Conservation (phyloP, 2,329 filamentous ascomycete genomes). For the Verticillium tricorpus region DNA sequence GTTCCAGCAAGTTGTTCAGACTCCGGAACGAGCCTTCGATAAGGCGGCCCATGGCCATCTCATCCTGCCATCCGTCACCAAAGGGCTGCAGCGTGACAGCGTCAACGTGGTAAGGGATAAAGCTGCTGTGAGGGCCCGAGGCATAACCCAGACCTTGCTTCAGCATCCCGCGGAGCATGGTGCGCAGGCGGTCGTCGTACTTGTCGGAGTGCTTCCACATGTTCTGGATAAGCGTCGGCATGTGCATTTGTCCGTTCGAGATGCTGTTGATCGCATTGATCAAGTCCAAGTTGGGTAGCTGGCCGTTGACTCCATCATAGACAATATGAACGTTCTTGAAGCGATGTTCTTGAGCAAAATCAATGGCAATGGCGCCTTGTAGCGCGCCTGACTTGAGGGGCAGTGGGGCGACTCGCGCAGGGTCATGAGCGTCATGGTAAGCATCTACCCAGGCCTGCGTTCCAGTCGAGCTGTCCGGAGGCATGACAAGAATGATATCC, state of each 20-base stretch:
- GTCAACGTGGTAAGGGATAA: conserved; percentile 97
- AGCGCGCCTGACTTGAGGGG: conserved; percentile 89
- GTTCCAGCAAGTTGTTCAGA: conserved; percentile 93
- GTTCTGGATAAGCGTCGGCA: conserved; percentile 76
- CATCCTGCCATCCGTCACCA: conserved; percentile 92
- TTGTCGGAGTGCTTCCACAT: conserved; percentile 72
- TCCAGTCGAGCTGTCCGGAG: conserved; percentile 83
- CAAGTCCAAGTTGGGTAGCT: conserved; percentile 90
- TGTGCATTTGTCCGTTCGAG: conserved; percentile 87
- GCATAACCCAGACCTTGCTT: conserved; percentile 86
- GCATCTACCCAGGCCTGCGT: conserved; percentile 97
- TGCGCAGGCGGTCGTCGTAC: conserved; percentile 78
- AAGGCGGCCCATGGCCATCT: conserved; percentile 88
- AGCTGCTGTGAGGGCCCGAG: conserved; percentile 87
- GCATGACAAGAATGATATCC: conserved; percentile 89
- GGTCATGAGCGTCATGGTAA: conserved; percentile 85
- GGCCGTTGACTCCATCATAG: conserved; percentile 94
- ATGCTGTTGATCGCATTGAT: conserved; percentile 92
- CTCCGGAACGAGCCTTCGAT: conserved; percentile 89
- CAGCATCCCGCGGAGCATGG: conserved; percentile 88
- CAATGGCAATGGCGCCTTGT: conserved; percentile 88
- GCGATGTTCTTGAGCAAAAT: conserved; percentile 79
- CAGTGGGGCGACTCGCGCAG: conserved; percentile 65
- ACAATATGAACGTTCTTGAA: conserved; percentile 88
- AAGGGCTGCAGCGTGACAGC: conserved; percentile 89